These are phyloP conservation scores for Tolypocladium endophyticum DNA, from an alignment of 2,329 filamentous ascomycete species.

Conservation along the genomic window DNA sequence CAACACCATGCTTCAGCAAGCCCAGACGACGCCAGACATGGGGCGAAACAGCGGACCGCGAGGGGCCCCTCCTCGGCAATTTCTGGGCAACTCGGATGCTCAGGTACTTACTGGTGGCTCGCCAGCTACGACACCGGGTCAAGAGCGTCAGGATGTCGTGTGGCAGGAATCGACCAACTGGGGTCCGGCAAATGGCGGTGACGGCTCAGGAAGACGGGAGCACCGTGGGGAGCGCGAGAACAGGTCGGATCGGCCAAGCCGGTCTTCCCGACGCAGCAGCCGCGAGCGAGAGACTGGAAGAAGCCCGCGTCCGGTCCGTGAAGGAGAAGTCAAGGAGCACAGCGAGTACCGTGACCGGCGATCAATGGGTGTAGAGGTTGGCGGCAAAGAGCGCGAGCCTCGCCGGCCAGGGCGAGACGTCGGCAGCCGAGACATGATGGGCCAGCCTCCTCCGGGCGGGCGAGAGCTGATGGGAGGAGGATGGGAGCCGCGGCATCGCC, in stretches of 20 bases:
- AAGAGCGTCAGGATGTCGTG: constrained; percentile 36
- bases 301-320: constrained; percentile 24
- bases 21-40: constrained; percentile 28
- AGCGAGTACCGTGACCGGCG: constrained; percentile 34
- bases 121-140: constrained; percentile 34
- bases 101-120: constrained; percentile 47
- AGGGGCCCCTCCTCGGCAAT: constrained; percentile 26
- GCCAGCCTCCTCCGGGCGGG: constrained; percentile 16
- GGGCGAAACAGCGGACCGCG: constrained; percentile 24
- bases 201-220: constrained; percentile 17
- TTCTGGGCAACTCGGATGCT: constrained; percentile 42
- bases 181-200: constrained; percentile 19
- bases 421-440: constrained; percentile 17
- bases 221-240: constrained; percentile 33
- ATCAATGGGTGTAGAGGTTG: constrained; percentile 18
- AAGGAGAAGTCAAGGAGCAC: constrained; percentile 34
- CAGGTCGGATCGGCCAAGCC: constrained; percentile 26
- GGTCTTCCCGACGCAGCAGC: constrained; percentile 37
- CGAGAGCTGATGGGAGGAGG: constrained; percentile 19
- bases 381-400: constrained; percentile 21
- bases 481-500: constrained; percentile 21
- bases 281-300: constrained; percentile 42
- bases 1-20: constrained; percentile 46
- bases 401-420: constrained; percentile 18
- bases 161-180: constrained; percentile 24